Base-by-base conservation (phyloP, 345 rosid species). In the Aquilaria yunnanensis region DNA sequence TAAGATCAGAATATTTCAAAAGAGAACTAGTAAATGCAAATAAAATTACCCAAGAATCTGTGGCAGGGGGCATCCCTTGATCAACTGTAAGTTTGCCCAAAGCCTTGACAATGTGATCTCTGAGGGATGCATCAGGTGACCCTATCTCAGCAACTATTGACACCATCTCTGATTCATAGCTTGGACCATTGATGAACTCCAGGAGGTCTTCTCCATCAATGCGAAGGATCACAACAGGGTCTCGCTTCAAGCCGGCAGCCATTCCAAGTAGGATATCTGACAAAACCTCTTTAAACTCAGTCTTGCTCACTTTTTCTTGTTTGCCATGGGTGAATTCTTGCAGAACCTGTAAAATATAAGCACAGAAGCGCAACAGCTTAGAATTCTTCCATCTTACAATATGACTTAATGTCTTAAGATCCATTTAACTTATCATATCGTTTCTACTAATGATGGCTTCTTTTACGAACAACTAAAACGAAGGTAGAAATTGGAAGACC, bases 191-290 rank as follows among this genome's bases (percentile, higher is more conserved):
- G 61, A 91, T 68, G 77, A 91, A 88, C 84, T 88, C 97, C 2
- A 49, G 56, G 12, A 91, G 88, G 77, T 91, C 97, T 75, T 91
- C 96, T 52, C 97, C 96, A 62, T 91, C 96, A 34, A 91, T 91
- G 31, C 93, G 89, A 53, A 88, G 93, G 70, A 91, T 91, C 47
- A 86, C 91, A 41, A 91, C 81, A 31, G 96, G 96, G 72, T 91
- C 97, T 52, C 97, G 81, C 77, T 91, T 86, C 76, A 91, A 73
- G 55, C 97, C 96, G 50, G 91, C 85, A 50, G 97, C 97, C 97
- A 91, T 86, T 46, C 94, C 97, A 64, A 91, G 69, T 66, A 91
- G 68, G 30, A 91, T 78, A 67, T 91, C 97, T 2, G 91, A 84
- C 57, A 88, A 77, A 68, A 86, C 97, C 73, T 77, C 94, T 78